These are phyloP conservation scores for Platanthera guangdongensis DNA, from an alignment of 106 monocot genomes.

Conservation along the genomic window DNA sequence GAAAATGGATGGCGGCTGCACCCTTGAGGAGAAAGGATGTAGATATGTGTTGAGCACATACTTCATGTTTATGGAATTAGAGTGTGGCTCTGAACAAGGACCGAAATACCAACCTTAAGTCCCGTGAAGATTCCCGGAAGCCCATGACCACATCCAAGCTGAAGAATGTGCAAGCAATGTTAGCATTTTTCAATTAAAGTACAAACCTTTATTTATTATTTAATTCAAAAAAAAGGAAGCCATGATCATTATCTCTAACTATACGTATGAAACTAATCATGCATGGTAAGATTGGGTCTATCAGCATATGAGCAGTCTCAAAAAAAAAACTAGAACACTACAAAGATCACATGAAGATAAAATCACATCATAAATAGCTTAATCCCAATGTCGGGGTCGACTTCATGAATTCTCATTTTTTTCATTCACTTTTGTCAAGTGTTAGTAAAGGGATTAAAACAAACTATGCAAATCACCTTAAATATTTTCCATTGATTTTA, in stretches of 20 bases:
- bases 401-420: too few relatives aligned
- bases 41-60: neutral
- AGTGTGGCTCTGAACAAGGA: neutral
- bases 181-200: neutral
- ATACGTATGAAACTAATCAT: neutral
- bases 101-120: constrained; percentile 33
- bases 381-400: too few relatives aligned
- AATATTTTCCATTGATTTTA: too few relatives aligned
- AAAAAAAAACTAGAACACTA: too few relatives aligned
- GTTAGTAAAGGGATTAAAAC: too few relatives aligned
- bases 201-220: neutral
- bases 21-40: constrained; percentile 30
- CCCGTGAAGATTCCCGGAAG: constrained; percentile 76
- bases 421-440: too few relatives aligned
- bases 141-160: constrained; percentile 96
- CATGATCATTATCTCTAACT: constrained; percentile 1
- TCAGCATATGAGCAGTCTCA: too few relatives aligned
- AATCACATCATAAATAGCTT: too few relatives aligned
- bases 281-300: too few relatives aligned
- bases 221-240: too few relatives aligned
- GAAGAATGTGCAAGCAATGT: neutral
- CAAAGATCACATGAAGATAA: too few relatives aligned
- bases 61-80: neutral
- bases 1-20: constrained; percentile 71
- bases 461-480: too few relatives aligned